Evolutionary conservation across 345 rosid species (phyloP), one percentile per base, ranked within the genome.

Genomic region (Melaleuca quinquenervia): DNA sequence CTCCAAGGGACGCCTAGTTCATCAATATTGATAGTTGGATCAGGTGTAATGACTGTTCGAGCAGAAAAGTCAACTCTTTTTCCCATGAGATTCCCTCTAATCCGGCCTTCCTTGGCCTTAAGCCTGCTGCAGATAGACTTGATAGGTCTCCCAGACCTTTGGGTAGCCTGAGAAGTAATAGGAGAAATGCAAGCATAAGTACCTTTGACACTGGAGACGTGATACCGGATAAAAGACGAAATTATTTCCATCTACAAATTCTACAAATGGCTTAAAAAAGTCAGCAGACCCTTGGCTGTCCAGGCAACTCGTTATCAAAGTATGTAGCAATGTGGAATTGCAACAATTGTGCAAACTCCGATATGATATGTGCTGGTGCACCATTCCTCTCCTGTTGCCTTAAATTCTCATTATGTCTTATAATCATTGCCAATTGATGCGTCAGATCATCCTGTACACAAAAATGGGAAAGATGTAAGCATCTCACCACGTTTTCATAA

Each of bases 41-140:
- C 99, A n/a, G 98, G 99, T 50, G 99, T 97, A 80, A 97, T 97
- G 88, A 96, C 99, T n/a, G 99, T 97, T 83, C 98, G 94, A 52
- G 98, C 98, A 4, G 99, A 97, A 89, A 97, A 97, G 88, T 97
- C 99, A n/a, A 97, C 99, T 24, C 99, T 92, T 88, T 97, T 97
- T 21, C 99, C 99, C 99, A 97, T 96, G 91, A 97, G 88, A 86
- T 97, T 97, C 52, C 99, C 99, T 89, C 99, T 93, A 88, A 97
- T 95, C 58, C 98, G 93, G 82, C 99, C 99, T 89, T 97, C 98
- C 90, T 97, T 97, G 26, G 98, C 99, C 93, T 97, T 97, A 86
- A 97, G 96, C 89, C 99, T 92, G 88, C 98, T 97, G 86, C 99
- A 96, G 50, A 97, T 95, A 8, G 99, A 97, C 91, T 97, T 96